Base-by-base conservation (phyloP, 352 stramenopile species). In the Bremia lactucae region DNA sequence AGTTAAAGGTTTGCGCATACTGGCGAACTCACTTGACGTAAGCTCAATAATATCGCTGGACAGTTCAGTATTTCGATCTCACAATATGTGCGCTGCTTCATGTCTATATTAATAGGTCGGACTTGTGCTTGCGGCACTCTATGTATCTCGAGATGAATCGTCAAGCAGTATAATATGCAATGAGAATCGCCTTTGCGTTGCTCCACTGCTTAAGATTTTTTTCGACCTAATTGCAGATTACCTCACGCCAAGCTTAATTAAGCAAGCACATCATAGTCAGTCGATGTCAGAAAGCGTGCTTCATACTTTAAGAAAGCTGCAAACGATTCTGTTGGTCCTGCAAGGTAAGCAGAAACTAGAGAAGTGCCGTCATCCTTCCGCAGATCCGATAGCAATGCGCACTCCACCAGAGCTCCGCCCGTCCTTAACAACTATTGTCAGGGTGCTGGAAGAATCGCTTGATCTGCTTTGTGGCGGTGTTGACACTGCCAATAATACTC, bases 271-370 rank as follows among this genome's bases (percentile, higher is more conserved):
- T 4, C 41, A 65, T 15, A 61, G 46, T n/a, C 46, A 58, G 16
- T 59, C 44, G 3, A 64, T 71, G 34, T 56, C 67, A 4, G 54
- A 63, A 4, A 62, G 40, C 6, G 46, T 68, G 21, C 22, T 75
- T 10, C 52, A 59, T 22, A 49, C 68, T 15, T 37, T 88, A 31
- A 58, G 59, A 26, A 62, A 53, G 10, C 60, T 87, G 18, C 58
- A 87, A 31, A 56, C 61, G 8, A 55, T 87, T n/a, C 79, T 87
- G 36, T 25, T 90, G 13, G 34, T 85, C n/a, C 50, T 81, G 3
- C 74, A 90, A 71, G 73, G 66, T 3, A 49, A 43, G 6, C 13
- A 55, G 6, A 49, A 51, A 13, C 25, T 90, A 2, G 15, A 36
- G 13, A 41, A 29, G 5, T 68, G 73, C 28, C 55, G 39, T 25